phyloP scores from a whole-genome alignment of 116 monocot genomes.

The Dioscorea cayenensis region DNA sequence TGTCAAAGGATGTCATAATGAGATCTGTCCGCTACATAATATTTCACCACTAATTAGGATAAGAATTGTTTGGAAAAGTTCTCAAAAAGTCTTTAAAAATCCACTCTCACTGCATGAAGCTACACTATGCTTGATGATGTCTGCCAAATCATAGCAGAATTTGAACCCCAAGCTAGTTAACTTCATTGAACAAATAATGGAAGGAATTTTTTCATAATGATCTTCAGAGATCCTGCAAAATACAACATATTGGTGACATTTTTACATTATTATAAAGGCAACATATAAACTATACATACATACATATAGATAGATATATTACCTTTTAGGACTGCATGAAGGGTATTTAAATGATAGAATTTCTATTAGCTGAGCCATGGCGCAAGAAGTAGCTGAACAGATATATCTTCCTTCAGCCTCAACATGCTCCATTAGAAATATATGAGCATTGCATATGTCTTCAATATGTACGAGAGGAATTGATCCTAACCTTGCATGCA shows the following conservation, averaged over 20 bases:
- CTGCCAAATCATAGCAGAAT: conserved; percentile 27
- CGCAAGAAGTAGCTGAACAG: conserved; percentile 36
- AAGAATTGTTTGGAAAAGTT: too few relatives aligned
- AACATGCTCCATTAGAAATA: conserved; percentile 48
- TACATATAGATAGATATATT: background rate
- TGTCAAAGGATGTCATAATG: too few relatives aligned
- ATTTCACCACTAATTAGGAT: too few relatives aligned
- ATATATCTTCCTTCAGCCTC: conserved; percentile 44
- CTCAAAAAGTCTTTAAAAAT: conserved; percentile 13
- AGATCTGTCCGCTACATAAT: too few relatives aligned
- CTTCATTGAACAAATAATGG: conserved; percentile 37
- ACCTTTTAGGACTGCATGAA: conserved; percentile 19
- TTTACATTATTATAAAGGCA: background rate
- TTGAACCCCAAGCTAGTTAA: conserved; percentile 45
- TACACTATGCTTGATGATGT: conserved; percentile 30
- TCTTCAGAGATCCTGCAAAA: conserved; percentile 13
- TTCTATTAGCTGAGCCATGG: conserved; percentile 21
- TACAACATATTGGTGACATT: background rate
- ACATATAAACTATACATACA: background rate
- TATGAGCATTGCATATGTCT: conserved; percentile 59
- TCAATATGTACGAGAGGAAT: conserved; percentile 54
- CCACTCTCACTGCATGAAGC: conserved; percentile 13
- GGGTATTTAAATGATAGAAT: conserved; percentile 20
- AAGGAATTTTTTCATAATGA: conserved; percentile 2
- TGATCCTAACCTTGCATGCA: conserved; percentile 54